Conservation (phyloP, 306 rosid genomes). For the Lablab purpureus region DNA sequence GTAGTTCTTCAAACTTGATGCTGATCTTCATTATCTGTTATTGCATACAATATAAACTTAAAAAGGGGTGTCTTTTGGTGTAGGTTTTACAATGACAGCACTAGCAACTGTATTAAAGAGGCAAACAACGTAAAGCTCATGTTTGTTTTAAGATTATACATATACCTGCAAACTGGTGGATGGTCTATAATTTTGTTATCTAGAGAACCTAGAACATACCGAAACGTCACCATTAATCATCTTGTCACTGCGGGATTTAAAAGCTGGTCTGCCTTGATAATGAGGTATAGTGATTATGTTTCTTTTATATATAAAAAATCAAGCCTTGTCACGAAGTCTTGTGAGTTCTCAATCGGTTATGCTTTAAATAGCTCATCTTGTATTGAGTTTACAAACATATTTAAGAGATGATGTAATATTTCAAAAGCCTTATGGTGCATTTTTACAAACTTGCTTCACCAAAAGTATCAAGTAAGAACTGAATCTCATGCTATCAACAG, state of each 20-base stretch:
- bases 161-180: slow-evolving; percentile 62
- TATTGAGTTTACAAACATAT: background rate
- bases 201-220: slow-evolving; percentile 57
- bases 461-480: background rate
- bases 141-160: slow-evolving; percentile 55
- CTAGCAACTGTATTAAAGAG: slow-evolving; percentile 56
- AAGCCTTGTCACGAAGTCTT: background rate
- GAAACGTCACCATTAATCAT: slow-evolving; percentile 56
- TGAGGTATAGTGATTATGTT: slow-evolving; percentile 68
- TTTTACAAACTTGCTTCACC: slow-evolving; percentile 27
- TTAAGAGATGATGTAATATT: background rate
- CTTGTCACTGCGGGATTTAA: slow-evolving; percentile 70
- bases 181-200: slow-evolving; percentile 81
- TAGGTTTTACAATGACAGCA: slow-evolving; percentile 55
- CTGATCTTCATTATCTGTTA: slow-evolving; percentile 26
- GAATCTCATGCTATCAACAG: slow-evolving; percentile 5
- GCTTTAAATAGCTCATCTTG: background rate
- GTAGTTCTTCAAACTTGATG: background rate
- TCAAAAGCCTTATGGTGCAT: background rate
- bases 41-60: slow-evolving; percentile 13
- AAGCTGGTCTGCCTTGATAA: slow-evolving; percentile 69
- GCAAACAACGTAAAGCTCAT: slow-evolving; percentile 60
- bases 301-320: slow-evolving; percentile 18
- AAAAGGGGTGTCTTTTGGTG: slow-evolving; percentile 28
- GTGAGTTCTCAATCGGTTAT: background rate